Conservation (phyloP, 495 filamentous ascomycete genomes). For the Hypoxylon fragiforme region DNA sequence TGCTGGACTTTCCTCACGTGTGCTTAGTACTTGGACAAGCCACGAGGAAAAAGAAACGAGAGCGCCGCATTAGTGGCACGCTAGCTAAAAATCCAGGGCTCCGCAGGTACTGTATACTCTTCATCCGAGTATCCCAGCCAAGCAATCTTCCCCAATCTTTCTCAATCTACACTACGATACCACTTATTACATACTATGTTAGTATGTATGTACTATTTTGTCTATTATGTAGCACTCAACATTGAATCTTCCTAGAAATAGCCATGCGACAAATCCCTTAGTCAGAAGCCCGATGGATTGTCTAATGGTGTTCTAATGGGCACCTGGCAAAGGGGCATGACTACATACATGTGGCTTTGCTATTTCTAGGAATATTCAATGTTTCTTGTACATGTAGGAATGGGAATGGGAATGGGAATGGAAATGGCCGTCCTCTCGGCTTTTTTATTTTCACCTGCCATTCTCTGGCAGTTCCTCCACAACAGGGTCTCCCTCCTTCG, state of each 20-base stretch:
- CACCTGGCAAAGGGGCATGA: no score
- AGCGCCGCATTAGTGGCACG: conserved; percentile 28
- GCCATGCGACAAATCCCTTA: conserved; percentile 39
- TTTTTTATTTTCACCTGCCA: conserved; percentile 37
- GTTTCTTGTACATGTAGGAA: neutral
- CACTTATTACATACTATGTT: no score
- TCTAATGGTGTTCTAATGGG: conserved; percentile 17
- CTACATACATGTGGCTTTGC: neutral
- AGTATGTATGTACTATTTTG: no score
- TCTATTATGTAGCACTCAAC: no score
- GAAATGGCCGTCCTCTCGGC: conserved; percentile 32
- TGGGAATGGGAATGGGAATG: neutral
- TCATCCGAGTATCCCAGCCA: conserved; percentile 10
- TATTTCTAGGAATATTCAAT: neutral
- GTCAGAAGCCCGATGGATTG: conserved; percentile 29
- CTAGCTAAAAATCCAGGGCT: conserved; percentile 13
- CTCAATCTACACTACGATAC: no score
- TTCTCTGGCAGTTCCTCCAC: conserved; percentile 32
- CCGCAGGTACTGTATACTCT: conserved; percentile 26
- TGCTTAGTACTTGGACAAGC: conserved; percentile 27
- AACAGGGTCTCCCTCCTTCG: conserved; percentile 30
- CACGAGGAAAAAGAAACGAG: conserved; percentile 33
- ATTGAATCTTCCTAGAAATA: no score
- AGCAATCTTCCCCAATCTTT: conserved; percentile 25
- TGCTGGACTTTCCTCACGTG: conserved; percentile 33